Evolutionary conservation across 2,329 filamentous ascomycete genomes (phyloP).

Genomic region (Monosporascus sp.): DNA sequence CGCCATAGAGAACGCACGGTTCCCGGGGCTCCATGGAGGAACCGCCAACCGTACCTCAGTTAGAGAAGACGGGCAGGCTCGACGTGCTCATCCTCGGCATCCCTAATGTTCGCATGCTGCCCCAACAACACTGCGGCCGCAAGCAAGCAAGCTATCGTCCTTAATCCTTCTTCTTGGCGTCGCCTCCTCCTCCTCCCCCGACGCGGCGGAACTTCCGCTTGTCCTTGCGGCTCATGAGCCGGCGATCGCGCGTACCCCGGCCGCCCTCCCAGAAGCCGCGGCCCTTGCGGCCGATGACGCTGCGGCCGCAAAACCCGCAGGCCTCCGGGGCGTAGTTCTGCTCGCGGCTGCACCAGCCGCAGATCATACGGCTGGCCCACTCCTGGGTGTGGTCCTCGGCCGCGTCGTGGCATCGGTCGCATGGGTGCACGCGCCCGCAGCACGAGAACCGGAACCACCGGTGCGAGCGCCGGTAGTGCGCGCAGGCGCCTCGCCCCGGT

Average conservation of each 20-base stretch:
- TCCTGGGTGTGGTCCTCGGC: conserved; percentile 68
- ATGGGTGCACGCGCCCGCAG: conserved; percentile 54
- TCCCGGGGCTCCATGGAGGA: too few relatives aligned
- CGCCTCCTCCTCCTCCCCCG: conserved; percentile 32
- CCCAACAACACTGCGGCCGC: too few relatives aligned
- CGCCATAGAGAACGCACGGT: too few relatives aligned
- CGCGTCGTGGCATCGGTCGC: conserved; percentile 70
- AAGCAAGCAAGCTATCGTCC: too few relatives aligned
- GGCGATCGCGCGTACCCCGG: conserved; percentile 69
- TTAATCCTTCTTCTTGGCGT: conserved; percentile 30
- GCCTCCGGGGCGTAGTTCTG: conserved; percentile 73
- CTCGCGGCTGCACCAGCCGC: conserved; percentile 73
- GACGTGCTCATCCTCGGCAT: not conserved
- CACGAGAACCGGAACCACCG: conserved; percentile 64
- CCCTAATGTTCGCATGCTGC: not conserved
- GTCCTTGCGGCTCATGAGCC: conserved; percentile 70
- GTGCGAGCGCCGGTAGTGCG: conserved; percentile 54
- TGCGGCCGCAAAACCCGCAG: conserved; percentile 67
- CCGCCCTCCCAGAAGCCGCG: conserved; percentile 83
- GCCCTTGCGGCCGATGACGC: conserved; percentile 60
- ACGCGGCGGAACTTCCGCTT: conserved; percentile 66
- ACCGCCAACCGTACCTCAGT: too few relatives aligned
- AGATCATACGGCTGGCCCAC: conserved; percentile 81
- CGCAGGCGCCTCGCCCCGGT: conserved; percentile 47
- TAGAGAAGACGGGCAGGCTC: too few relatives aligned